Conservation (phyloP, 2,329 filamentous ascomycete genomes). For the Tolypocladium sp. region DNA sequence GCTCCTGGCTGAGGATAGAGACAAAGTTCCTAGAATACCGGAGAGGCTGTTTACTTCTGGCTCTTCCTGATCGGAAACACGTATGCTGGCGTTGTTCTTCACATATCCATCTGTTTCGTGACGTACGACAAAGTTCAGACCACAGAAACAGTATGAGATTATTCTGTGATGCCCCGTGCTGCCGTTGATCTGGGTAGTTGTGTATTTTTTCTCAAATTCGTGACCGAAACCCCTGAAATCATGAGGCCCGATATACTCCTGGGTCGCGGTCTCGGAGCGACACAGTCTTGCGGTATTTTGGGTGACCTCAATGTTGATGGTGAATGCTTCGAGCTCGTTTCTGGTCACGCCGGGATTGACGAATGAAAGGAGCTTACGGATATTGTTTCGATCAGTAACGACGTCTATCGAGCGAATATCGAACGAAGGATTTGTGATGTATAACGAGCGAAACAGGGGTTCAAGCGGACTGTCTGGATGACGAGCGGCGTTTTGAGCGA, state of each 20-base stretch:
- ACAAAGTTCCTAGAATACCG: no score
- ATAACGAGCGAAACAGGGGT: slow-evolving; percentile 35
- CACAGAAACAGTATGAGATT: slow-evolving; percentile 32
- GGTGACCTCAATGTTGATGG: no score
- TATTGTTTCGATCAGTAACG: slow-evolving; percentile 36
- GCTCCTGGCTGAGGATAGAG: no score
- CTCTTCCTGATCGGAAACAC: no score
- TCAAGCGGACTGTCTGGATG: slow-evolving; percentile 33
- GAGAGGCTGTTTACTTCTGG: no score
- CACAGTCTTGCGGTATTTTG: no score
- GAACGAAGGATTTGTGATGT: slow-evolving; percentile 25
- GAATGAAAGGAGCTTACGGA: slow-evolving; percentile 38
- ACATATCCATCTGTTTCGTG: no score
- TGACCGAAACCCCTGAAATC: slow-evolving; percentile 33
- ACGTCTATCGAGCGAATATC: slow-evolving; percentile 28
- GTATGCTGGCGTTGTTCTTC: no score
- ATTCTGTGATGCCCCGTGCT: slow-evolving; percentile 37
- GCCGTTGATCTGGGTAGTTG: slow-evolving; percentile 18
- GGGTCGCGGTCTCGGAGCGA: no score
- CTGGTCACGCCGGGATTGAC: slow-evolving; percentile 9
- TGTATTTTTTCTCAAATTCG: slow-evolving; percentile 35
- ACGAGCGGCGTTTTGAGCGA: slow-evolving; percentile 34
- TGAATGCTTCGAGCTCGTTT: no score
- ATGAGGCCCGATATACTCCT: slow-evolving; percentile 17
- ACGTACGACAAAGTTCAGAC: slow-evolving; percentile 17